A percentile compares a stretch with the other conserved stretches of the same genome.
Evolutionary conservation across 2,329 filamentous ascomycete species (phyloP).

Genomic region (Pezicula carpinea): DNA sequence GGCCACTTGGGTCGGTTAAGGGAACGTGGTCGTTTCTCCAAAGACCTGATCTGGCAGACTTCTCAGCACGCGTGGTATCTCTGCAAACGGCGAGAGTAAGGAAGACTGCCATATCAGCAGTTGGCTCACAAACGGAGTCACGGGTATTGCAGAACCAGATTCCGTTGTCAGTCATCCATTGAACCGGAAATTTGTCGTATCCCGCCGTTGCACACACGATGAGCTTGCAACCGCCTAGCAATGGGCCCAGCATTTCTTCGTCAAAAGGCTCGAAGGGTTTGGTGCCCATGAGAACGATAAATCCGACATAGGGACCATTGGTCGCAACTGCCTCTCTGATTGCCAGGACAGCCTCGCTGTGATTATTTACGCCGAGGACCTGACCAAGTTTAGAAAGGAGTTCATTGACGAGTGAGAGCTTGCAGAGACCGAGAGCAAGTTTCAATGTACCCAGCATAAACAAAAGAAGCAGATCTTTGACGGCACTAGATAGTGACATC

Average conservation of each 20-base stretch:
- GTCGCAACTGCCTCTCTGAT: constrained; percentile 32
- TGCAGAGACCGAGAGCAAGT: too few relatives aligned
- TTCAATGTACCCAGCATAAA: too few relatives aligned
- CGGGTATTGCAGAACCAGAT: constrained; percentile 51
- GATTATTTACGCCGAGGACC: constrained; percentile 33
- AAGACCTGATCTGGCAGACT: constrained; percentile 29
- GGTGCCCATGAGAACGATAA: constrained; percentile 45
- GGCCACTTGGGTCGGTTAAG: constrained; percentile 33
- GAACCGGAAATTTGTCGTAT: constrained; percentile 42
- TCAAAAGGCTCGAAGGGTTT: constrained; percentile 45
- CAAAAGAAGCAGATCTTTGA: too few relatives aligned
- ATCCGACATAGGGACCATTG: constrained; percentile 39
- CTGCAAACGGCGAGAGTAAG: constrained; percentile 41
- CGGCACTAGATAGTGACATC: too few relatives aligned
- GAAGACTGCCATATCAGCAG: constrained; percentile 45
- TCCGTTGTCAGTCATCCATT: constrained; percentile 35
- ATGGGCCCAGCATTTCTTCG: constrained; percentile 34
- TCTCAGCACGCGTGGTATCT: constrained; percentile 38
- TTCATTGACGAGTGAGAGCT: too few relatives aligned
- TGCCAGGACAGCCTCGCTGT: constrained; percentile 30
- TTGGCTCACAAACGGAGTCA: constrained; percentile 49
- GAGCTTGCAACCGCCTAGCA: constrained; percentile 39
- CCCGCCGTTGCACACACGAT: constrained; percentile 43
- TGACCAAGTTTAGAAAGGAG: not conserved
- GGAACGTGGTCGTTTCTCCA: constrained; percentile 35